A percentile compares a stretch with the other conserved stretches of the same genome.
phyloP scores from a whole-genome alignment of 768 basidiomycete species.

The Kondoa subrosea region DNA sequence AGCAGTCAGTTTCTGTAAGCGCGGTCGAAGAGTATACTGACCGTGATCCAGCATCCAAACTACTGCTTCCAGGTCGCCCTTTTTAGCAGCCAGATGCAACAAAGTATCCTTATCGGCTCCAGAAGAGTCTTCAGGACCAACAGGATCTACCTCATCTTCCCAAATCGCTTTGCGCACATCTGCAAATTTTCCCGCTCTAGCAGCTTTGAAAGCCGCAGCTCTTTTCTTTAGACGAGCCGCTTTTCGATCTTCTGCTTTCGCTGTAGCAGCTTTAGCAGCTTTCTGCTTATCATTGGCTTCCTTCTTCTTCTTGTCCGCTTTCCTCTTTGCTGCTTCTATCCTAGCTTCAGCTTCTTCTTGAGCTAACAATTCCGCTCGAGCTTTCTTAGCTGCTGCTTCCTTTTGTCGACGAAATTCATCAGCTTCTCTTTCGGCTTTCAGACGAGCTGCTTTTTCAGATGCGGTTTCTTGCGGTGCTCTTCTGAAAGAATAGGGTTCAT shows the following conservation, averaged over 20 bases:
- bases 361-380: not conserved
- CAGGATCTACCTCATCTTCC: conserved; percentile 53
- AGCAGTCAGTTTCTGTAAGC: not conserved
- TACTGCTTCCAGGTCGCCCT: conserved; percentile 36
- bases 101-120: conserved; percentile 27
- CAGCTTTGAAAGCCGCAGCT: conserved; percentile 49
- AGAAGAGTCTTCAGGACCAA: conserved; percentile 50
- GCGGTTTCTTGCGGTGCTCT: not conserved
- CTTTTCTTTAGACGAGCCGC: conserved; percentile 31
- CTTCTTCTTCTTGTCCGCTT: not conserved
- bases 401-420: not conserved
- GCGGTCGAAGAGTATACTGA: conserved; percentile 28
- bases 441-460: not conserved
- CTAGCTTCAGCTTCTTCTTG: not conserved
- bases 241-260: conserved; percentile 1
- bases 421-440: not conserved
- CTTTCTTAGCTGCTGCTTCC: not conserved
- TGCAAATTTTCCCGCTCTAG: conserved; percentile 42
- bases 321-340: not conserved
- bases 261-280: too few relatives aligned
- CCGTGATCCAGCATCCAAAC: conserved; percentile 58
- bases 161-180: conserved; percentile 50
- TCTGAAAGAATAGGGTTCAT: too few relatives aligned
- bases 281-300: not conserved
- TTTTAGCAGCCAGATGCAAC: not conserved